These are phyloP conservation scores for Nemania bipapillata DNA, from an alignment of 2,329 filamentous ascomycete genomes.

Conservation along the genomic window DNA sequence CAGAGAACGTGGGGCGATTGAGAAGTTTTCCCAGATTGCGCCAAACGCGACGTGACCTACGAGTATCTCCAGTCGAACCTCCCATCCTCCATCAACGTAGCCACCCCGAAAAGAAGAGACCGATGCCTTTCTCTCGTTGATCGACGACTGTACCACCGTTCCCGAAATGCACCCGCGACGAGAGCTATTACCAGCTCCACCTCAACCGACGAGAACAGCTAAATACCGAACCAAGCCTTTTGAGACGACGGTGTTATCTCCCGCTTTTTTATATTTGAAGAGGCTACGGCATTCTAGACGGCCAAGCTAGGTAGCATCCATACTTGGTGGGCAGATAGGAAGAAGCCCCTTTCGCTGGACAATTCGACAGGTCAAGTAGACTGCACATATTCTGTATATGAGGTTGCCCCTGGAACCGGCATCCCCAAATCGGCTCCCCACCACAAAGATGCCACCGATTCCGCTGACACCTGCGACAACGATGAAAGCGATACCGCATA, in stretches of 20 bases:
- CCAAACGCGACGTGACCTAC: constrained; percentile 35
- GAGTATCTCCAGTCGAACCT: constrained; percentile 27
- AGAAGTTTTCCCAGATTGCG: constrained; percentile 24
- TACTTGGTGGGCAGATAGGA: constrained; percentile 12
- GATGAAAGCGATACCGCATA: constrained; percentile 9
- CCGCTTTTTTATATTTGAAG: constrained; percentile 23
- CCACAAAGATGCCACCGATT: constrained; percentile 1
- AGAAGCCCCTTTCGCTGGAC: constrained; percentile 23
- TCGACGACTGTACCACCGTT: not conserved
- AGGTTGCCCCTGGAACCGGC: constrained; percentile 13
- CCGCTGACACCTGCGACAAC: not conserved
- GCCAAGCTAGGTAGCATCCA: constrained; percentile 9
- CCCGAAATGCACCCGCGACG: no score
- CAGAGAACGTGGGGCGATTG: constrained; percentile 20
- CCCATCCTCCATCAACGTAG: constrained; percentile 1
- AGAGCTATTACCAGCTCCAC: not conserved
- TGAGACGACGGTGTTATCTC: constrained; percentile 18
- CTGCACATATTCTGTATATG: constrained; percentile 13
- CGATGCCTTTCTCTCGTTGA: constrained; percentile 1
- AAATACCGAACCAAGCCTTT: not conserved
- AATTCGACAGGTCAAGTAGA: constrained; percentile 21
- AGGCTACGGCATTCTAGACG: constrained; percentile 22
- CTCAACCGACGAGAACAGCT: constrained; percentile 12
- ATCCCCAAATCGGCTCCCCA: constrained; percentile 7
- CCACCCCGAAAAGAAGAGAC: not conserved